Evolutionary conservation across 179 eudicot species (phyloP).

Genomic region (Beta lomatogona): DNA sequence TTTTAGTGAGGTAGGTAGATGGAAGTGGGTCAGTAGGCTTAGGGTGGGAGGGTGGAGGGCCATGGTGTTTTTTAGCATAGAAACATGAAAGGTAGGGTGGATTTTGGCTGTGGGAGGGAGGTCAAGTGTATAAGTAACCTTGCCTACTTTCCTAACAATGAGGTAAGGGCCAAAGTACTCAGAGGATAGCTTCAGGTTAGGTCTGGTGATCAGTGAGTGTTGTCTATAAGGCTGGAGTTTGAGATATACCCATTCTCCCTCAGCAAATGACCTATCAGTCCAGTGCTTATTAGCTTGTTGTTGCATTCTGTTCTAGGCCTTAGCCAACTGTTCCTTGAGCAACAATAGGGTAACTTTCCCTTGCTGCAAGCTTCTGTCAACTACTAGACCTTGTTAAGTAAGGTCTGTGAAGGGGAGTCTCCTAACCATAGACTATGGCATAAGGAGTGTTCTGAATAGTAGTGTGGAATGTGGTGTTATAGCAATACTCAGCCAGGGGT

Average conservation of each 20-base stretch:
- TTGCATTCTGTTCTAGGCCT: background rate
- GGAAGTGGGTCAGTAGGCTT: background rate
- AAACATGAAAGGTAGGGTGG: background rate
- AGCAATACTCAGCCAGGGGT: background rate
- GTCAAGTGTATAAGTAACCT: background rate
- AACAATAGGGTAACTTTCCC: accelerated
- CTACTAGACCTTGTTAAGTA: background rate
- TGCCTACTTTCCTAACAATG: background rate
- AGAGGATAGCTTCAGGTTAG: background rate
- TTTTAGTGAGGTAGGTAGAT: too few relatives aligned
- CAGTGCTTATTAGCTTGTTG: background rate
- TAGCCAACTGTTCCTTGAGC: background rate
- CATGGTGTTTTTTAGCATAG: background rate
- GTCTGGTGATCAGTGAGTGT: background rate
- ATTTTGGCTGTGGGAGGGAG: background rate
- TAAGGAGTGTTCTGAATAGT: background rate
- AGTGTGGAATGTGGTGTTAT: background rate
- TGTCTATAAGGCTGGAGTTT: background rate
- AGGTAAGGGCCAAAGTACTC: background rate
- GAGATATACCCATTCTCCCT: background rate
- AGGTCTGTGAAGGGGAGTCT: background rate
- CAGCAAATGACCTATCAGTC: background rate
- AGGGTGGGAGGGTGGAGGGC: background rate
- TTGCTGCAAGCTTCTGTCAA: background rate
- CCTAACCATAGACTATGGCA: background rate